Conservation (phyloP, 2,329 filamentous ascomycete genomes). For the Cladosporium sp. region DNA sequence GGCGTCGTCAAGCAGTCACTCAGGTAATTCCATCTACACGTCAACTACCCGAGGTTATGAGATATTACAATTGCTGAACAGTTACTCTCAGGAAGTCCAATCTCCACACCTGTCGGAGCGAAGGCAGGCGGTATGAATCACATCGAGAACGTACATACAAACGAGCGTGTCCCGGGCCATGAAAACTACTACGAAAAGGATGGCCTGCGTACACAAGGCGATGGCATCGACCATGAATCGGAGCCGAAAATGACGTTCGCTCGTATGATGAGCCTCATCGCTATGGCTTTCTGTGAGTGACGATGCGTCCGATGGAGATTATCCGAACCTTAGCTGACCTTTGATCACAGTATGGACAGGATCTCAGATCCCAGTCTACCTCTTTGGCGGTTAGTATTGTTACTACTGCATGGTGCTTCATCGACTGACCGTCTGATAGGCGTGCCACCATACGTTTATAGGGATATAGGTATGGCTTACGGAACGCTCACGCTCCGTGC, state of each 20-base stretch:
- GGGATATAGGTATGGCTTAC: conserved; percentile 48
- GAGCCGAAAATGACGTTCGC: conserved; percentile 47
- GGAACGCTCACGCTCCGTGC: background rate
- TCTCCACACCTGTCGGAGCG: background rate
- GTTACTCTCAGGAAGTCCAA: background rate
- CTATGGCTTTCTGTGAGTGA: conserved; percentile 54
- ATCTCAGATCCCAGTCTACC: conserved; percentile 58
- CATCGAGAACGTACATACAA: conserved; percentile 40
- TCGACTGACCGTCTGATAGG: conserved; percentile 6
- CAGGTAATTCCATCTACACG: background rate
- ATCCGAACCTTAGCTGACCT: background rate
- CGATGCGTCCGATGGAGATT: background rate
- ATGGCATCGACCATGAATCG: conserved; percentile 49
- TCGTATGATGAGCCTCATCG: conserved; percentile 55
- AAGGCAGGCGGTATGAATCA: conserved; percentile 24
- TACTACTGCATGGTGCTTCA: background rate
- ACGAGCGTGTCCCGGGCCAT: conserved; percentile 40
- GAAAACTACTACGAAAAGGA: conserved; percentile 49
- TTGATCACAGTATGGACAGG: conserved; percentile 52
- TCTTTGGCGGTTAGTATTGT: conserved; percentile 38
- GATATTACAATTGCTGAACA: background rate
- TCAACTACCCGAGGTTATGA: background rate
- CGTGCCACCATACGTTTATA: conserved; percentile 54
- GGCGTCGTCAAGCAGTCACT: conserved; percentile 1
- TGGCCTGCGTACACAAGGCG: conserved; percentile 48